Evolutionary conservation across 352 stramenopile species (phyloP).

Genomic region (Pythium guiyangense): DNA sequence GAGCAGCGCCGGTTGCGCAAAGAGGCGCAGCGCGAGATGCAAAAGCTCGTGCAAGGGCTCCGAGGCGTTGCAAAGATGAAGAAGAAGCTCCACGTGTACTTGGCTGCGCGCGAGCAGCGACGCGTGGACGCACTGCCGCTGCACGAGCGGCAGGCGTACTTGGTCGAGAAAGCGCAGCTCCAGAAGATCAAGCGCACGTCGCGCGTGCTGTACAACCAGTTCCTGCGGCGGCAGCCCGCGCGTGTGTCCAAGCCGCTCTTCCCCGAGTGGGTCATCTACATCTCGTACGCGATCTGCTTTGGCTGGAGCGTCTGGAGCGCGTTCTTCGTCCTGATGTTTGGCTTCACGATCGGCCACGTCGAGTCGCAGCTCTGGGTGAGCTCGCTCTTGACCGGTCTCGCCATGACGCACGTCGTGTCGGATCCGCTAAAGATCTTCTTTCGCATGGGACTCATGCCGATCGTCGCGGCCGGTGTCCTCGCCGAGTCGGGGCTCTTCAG

Average conservation of each 20-base stretch:
- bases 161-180: constrained; percentile 55
- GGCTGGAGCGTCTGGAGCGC: constrained; percentile 48
- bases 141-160: constrained; percentile 54
- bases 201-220: constrained; percentile 68
- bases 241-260: constrained; percentile 52
- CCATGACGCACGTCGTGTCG: constrained; percentile 54
- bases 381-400: constrained; percentile 47
- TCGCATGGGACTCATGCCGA: constrained; percentile 63
- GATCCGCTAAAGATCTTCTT: constrained; percentile 73
- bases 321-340: constrained; percentile 74
- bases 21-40: constrained; percentile 36
- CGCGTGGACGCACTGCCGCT: constrained; percentile 39
- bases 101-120: constrained; percentile 30
- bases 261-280: constrained; percentile 68
- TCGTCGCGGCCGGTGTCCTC: constrained; percentile 48
- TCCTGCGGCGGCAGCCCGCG: constrained; percentile 48
- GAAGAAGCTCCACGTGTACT: constrained; percentile 49
- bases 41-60: constrained; percentile 37
- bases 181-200: constrained; percentile 59
- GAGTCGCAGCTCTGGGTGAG: constrained; percentile 61
- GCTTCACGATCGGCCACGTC: constrained; percentile 51
- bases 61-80: constrained; percentile 48
- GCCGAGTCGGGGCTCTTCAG: constrained; percentile 52
- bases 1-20: constrained; percentile 34
- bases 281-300: constrained; percentile 58